Evolutionary conservation across 2,329 filamentous ascomycete genomes (phyloP).

Genomic region (Colletotrichum trifolii): DNA sequence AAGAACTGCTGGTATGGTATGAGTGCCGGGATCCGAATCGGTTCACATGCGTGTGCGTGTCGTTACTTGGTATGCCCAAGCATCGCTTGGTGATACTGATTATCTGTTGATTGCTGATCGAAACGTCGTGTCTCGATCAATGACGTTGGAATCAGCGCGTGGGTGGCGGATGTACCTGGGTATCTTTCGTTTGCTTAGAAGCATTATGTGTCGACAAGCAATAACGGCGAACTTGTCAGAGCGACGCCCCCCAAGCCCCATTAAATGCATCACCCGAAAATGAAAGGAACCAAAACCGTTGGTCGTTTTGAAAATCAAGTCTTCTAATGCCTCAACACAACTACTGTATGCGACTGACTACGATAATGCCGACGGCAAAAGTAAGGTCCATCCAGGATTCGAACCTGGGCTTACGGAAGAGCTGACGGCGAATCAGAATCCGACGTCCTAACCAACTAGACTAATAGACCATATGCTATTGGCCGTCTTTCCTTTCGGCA

Average conservation of each 20-base stretch:
- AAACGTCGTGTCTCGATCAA: conserved; percentile 13
- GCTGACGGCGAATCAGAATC: conserved; percentile 25
- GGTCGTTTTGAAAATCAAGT: background rate
- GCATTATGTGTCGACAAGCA: background rate
- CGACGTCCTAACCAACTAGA: conserved; percentile 38
- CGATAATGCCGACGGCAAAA: background rate
- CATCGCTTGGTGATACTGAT: conserved; percentile 16
- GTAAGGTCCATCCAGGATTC: conserved; percentile 35
- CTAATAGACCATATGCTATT: conserved; percentile 29
- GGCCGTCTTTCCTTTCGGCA: rapidly evolving
- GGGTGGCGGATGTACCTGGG: too few species aligned
- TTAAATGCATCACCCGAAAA: conserved; percentile 9
- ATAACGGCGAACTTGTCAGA: background rate
- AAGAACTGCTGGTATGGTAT: conserved; percentile 6
- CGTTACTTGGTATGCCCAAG: conserved; percentile 16
- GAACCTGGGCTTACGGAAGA: conserved; percentile 36
- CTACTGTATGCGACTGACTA: rapidly evolving
- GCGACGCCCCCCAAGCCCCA: background rate
- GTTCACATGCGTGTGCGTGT: conserved; percentile 14
- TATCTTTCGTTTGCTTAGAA: background rate
- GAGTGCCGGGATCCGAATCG: background rate
- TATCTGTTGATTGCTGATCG: conserved; percentile 32
- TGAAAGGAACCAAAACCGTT: background rate
- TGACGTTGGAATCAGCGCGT: conserved; percentile 28
- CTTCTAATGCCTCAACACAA: background rate